These are phyloP conservation scores for Westerdykella ornata DNA, from an alignment of 2,329 filamentous ascomycete genomes.

Conservation along the genomic window DNA sequence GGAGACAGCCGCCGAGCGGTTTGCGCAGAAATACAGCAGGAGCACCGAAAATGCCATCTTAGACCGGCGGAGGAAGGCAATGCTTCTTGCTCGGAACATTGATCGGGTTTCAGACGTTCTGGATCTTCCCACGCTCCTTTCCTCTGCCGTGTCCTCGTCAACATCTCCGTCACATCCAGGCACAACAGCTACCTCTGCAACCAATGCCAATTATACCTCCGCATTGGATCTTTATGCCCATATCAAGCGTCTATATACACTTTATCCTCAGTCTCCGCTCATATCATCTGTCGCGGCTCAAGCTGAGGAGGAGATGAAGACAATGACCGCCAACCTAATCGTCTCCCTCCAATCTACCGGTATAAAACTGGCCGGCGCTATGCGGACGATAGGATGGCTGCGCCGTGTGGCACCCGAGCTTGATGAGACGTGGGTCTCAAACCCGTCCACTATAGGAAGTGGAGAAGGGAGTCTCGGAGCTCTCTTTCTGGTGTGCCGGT, in stretches of 20 bases:
- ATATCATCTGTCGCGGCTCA: conserved; percentile 67
- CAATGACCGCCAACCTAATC: conserved; percentile 81
- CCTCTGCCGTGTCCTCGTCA: conserved; percentile 62
- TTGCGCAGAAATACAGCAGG: conserved; percentile 77
- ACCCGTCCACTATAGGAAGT: conserved; percentile 27
- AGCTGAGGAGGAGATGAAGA: conserved; percentile 79
- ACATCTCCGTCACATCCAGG: conserved; percentile 45
- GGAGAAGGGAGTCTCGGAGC: conserved; percentile 66
- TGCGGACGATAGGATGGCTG: conserved; percentile 87
- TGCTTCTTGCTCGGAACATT: conserved; percentile 77
- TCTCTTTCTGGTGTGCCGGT: conserved; percentile 78
- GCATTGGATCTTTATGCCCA: conserved; percentile 91
- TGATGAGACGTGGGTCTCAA: conserved; percentile 40
- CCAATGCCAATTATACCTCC: conserved; percentile 68
- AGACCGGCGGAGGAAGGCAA: conserved; percentile 66
- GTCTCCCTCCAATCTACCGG: conserved; percentile 66
- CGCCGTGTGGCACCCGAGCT: conserved; percentile 80
- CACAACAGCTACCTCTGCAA: conserved; percentile 27
- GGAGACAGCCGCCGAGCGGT: conserved; percentile 69
- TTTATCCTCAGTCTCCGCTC: conserved; percentile 74
- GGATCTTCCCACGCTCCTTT: conserved; percentile 78
- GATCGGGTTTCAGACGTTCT: conserved; percentile 86
- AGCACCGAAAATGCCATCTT: conserved; percentile 59
- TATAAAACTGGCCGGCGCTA: conserved; percentile 80
- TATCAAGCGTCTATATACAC: conserved; percentile 72